Evolutionary conservation across 495 filamentous ascomycete species (phyloP).

Genomic region (Lophiostoma macrostomum): DNA sequence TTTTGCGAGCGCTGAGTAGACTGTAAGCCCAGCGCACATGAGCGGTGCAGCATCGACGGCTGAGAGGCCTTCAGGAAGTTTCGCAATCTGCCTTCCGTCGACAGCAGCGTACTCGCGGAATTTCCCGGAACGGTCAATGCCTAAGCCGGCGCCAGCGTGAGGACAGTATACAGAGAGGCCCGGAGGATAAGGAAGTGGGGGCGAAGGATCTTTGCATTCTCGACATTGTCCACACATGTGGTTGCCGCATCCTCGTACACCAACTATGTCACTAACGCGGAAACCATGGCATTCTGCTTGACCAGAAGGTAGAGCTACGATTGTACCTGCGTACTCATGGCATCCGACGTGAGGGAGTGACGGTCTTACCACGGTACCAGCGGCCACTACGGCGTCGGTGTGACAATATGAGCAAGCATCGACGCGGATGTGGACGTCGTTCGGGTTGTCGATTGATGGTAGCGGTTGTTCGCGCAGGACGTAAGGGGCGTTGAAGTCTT

Average conservation of each 20-base stretch:
- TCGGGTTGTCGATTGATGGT: neutral
- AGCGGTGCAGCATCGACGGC: slow-evolving; percentile 2
- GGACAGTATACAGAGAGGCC: neutral
- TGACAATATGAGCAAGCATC: slow-evolving; percentile 5
- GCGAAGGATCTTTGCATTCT: neutral
- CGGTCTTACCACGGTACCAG: neutral
- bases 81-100: neutral
- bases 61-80: neutral
- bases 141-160: neutral
- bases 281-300: neutral
- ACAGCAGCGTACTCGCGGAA: slow-evolving; percentile 10
- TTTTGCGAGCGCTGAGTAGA: slow-evolving; percentile 2
- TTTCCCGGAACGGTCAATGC: neutral
- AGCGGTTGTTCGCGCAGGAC: neutral
- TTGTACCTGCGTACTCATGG: slow-evolving; percentile 5
- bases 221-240: slow-evolving; percentile 1
- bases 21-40: slow-evolving; percentile 10
- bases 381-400: slow-evolving; percentile 1
- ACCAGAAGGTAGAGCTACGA: neutral
- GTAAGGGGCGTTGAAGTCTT: slow-evolving; percentile 1
- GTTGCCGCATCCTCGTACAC: neutral
- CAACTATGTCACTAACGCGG: neutral
- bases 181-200: neutral
- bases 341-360: slow-evolving; percentile 1
- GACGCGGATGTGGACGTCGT: slow-evolving; percentile 5